Conservation (phyloP, 257 asterid species). For the Solanum virginianum region DNA sequence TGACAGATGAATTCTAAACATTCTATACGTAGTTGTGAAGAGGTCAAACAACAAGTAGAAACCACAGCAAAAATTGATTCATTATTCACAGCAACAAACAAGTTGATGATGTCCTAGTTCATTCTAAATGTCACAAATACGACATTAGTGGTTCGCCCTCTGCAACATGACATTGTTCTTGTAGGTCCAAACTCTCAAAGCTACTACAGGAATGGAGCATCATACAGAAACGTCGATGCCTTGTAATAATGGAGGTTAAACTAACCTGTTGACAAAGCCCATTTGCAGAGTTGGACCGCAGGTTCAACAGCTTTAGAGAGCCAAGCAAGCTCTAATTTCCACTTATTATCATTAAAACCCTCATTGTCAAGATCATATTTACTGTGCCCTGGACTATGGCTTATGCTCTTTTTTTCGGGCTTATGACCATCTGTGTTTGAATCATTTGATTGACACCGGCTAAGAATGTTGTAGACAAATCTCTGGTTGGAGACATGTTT, state of each 20-base stretch:
- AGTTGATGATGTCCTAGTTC: neutral
- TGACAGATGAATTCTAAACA: neutral
- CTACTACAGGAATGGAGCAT: neutral
- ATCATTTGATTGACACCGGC: conserved; percentile 41
- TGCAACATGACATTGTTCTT: neutral
- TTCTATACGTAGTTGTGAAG: neutral
- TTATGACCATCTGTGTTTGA: conserved; percentile 13
- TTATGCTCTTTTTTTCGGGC: neutral
- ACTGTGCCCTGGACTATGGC: conserved; percentile 7
- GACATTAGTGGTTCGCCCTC: neutral
- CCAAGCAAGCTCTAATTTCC: conserved; percentile 88
- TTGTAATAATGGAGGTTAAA: neutral
- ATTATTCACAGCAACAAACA: neutral
- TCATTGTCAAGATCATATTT: conserved; percentile 27
- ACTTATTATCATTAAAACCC: conserved; percentile 22
- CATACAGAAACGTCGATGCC: neutral
- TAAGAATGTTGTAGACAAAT: conserved; percentile 18
- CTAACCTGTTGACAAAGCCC: conserved; percentile 72
- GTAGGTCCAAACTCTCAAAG: neutral
- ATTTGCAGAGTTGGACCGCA: conserved; percentile 70
- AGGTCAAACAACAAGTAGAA: neutral
- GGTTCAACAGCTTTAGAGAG: conserved; percentile 78
- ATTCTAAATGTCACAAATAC: neutral
- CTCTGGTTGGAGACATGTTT: conserved; percentile 7
- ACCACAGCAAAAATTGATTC: neutral